phyloP scores from a whole-genome alignment of 352 stramenopile species.

The Globisporangium carolinianum region DNA sequence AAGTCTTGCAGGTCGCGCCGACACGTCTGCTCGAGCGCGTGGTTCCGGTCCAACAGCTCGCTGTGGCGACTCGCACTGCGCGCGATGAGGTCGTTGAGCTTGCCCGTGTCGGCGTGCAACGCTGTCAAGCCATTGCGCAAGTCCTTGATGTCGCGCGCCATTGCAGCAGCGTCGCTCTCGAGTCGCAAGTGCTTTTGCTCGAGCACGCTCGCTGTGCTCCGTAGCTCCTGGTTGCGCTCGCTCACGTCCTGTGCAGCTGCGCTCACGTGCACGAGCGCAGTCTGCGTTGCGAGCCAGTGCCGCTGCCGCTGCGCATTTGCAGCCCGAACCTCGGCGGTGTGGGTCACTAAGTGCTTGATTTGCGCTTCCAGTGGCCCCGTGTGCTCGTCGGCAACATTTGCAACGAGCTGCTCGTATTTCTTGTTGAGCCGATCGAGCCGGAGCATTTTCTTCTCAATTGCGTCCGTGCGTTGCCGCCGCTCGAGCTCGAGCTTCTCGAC shows the following conservation, averaged over 20 bases:
- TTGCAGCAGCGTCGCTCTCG: slow-evolving; percentile 70
- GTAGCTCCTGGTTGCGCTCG: slow-evolving; percentile 88
- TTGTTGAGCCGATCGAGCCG: slow-evolving; percentile 91
- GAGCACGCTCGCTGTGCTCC: slow-evolving; percentile 85
- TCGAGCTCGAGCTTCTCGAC: slow-evolving; percentile 91
- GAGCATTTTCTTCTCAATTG: slow-evolving; percentile 96
- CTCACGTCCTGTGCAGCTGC: slow-evolving; percentile 84
- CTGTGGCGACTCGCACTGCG: slow-evolving; percentile 76
- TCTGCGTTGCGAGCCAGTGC: slow-evolving; percentile 90
- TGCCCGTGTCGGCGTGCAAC: slow-evolving; percentile 90
- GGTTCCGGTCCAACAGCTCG: slow-evolving; percentile 83
- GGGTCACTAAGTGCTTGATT: slow-evolving; percentile 90
- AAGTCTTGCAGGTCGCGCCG: slow-evolving; percentile 88
- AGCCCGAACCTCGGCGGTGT: slow-evolving; percentile 65
- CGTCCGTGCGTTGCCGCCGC: slow-evolving; percentile 91
- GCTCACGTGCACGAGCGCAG: slow-evolving; percentile 80
- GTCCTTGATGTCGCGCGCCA: slow-evolving; percentile 81
- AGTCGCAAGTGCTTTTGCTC: slow-evolving; percentile 88
- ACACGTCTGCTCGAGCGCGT: slow-evolving; percentile 88
- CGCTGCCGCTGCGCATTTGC: slow-evolving; percentile 81
- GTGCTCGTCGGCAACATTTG: slow-evolving; percentile 86
- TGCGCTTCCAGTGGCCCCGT: slow-evolving; percentile 92
- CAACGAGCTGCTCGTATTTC: slow-evolving; percentile 91
- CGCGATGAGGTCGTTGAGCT: slow-evolving; percentile 92
- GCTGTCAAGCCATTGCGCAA: slow-evolving; percentile 52